Percentiles rank a stretch among this genome's conserved stretches.
Evolutionary conservation across 1,284 basidiomycete species (phyloP).

Genomic region (Malassezia furfur): DNA sequence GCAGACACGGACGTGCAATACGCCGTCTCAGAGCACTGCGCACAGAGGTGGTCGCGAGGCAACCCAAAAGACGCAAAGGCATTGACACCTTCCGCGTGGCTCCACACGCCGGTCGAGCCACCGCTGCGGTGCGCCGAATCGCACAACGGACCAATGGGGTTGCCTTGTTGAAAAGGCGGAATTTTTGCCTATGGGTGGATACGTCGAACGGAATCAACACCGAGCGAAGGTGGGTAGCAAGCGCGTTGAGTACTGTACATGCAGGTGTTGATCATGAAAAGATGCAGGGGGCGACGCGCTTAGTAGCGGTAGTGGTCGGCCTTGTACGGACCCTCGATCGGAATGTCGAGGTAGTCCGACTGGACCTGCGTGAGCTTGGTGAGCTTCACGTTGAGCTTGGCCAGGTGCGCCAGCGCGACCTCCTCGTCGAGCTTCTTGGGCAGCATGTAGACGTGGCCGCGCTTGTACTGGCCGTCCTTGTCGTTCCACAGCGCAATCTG

Average conservation of each 20-base stretch:
- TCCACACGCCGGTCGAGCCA: too few species aligned
- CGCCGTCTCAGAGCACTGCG: too few species aligned
- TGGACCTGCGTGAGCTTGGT: conserved; percentile 70
- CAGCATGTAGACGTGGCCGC: conserved; percentile 52
- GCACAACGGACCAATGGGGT: not conserved
- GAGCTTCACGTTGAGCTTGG: conserved; percentile 84
- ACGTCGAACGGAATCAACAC: conserved; percentile 3
- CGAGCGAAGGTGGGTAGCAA: conserved; percentile 6
- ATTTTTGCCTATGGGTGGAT: not conserved
- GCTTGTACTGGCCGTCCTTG: conserved; percentile 69
- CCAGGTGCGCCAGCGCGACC: conserved; percentile 88
- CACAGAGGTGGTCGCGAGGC: too few species aligned
- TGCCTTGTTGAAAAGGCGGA: conserved; percentile 43
- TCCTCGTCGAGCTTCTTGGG: conserved; percentile 98
- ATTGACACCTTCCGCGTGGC: too few species aligned
- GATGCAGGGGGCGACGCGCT: not conserved
- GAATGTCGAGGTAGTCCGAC: conserved; percentile 85
- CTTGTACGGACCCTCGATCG: conserved; percentile 79
- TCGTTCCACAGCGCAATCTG: conserved; percentile 95
- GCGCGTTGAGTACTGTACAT: conserved; percentile 23
- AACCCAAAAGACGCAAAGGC: too few species aligned
- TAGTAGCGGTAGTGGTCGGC: conserved; percentile 49
- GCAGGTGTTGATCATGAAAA: conserved; percentile 10
- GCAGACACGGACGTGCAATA: not conserved
- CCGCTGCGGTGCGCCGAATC: too few species aligned